Percentiles rank a stretch among this genome's conserved stretches.
Evolutionary conservation across 768 basidiomycete species (phyloP).

Genomic region (Lactarius sp.): DNA sequence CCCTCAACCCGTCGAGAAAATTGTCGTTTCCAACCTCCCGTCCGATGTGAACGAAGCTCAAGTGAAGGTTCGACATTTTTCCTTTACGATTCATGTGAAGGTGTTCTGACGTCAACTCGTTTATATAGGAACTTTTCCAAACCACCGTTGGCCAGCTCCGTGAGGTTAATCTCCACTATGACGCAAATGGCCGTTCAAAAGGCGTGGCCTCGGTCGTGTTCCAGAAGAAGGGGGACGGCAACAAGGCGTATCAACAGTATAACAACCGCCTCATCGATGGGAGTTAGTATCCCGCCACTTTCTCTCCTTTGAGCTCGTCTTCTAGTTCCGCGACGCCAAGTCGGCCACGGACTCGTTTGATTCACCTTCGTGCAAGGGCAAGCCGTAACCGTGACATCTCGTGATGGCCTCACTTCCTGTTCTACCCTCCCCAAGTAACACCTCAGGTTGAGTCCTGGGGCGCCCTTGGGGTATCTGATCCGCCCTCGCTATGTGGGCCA

Average conservation of each 20-base stretch:
- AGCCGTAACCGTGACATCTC: conserved; percentile 8
- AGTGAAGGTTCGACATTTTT: conserved; percentile 64
- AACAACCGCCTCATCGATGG: conserved; percentile 99
- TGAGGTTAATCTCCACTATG: conserved; percentile 82
- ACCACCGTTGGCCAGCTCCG: conserved; percentile 84
- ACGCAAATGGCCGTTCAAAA: conserved; percentile 80
- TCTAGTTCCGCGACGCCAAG: conserved; percentile 24
- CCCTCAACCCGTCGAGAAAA: conserved; percentile 66
- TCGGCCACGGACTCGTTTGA: conserved; percentile 25
- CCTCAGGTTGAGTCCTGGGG: conserved; percentile 12
- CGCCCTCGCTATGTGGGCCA: not conserved
- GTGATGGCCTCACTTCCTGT: conserved; percentile 16
- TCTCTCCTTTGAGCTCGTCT: conserved; percentile 31
- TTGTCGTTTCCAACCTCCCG: conserved; percentile 94
- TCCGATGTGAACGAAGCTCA: conserved; percentile 88
- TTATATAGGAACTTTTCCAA: conserved; percentile 79
- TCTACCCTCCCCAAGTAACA: conserved; percentile 10
- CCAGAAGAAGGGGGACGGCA: conserved; percentile 80
- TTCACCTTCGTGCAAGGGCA: conserved; percentile 22
- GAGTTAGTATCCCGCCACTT: conserved; percentile 88
- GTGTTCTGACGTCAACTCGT: not conserved
- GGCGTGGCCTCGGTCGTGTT: conserved; percentile 88
- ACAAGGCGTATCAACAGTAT: conserved; percentile 89
- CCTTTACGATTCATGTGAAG: not conserved
- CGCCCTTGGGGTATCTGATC: conserved; percentile 9